phyloP scores from a whole-genome alignment of 1,284 basidiomycete species.

The Ceratobasidium sp. region DNA sequence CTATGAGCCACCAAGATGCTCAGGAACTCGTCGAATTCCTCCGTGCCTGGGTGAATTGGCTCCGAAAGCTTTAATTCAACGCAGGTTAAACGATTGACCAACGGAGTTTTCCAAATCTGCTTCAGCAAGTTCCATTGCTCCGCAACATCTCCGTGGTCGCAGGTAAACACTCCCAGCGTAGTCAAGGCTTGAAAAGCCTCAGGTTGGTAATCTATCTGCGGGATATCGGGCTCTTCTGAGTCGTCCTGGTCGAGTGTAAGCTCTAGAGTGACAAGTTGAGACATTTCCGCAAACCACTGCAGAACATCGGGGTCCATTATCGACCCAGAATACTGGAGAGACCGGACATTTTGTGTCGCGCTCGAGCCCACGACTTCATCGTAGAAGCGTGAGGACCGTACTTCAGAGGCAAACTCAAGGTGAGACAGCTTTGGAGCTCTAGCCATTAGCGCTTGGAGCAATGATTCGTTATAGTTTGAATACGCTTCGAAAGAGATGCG shows the following conservation, averaged over 20 bases:
- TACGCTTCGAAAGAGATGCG: not conserved
- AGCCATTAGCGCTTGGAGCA: not conserved
- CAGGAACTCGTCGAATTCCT: not conserved
- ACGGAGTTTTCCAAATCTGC: not conserved
- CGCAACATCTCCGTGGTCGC: not conserved
- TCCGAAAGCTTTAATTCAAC: not conserved
- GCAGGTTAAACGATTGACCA: not conserved
- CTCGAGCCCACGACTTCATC: not conserved
- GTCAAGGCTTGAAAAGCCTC: not conserved
- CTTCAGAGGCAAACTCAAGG: not conserved
- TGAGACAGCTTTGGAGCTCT: not conserved
- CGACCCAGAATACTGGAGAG: not conserved
- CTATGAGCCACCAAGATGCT: not conserved
- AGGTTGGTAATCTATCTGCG: not conserved
- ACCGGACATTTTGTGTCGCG: not conserved
- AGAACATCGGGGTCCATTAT: slow-evolving; percentile 2
- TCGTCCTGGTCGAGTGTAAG: not conserved
- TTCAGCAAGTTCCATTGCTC: slow-evolving; percentile 1
- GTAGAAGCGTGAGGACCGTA: slow-evolving; percentile 2
- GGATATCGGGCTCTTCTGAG: not conserved
- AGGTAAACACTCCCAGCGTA: not conserved
- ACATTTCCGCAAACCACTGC: not conserved
- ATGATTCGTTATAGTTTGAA: slow-evolving; percentile 5
- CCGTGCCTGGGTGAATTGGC: not conserved
- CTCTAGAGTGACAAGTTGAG: not conserved